Evolutionary conservation across 345 rosid species (phyloP).

Genomic region (Dimocarpus longan): DNA sequence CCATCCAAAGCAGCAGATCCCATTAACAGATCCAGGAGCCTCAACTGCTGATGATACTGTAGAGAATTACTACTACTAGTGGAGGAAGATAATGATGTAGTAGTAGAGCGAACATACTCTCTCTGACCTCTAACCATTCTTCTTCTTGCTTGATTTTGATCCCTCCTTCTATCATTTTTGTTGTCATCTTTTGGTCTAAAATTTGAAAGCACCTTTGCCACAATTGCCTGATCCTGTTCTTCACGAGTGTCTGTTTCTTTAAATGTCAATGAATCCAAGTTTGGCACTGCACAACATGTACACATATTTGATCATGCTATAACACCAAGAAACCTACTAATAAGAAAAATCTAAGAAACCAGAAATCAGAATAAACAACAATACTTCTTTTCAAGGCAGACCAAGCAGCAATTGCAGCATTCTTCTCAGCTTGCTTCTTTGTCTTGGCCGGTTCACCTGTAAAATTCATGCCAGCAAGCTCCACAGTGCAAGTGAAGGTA

Average conservation of each 20-base stretch:
- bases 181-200: constrained; percentile 50
- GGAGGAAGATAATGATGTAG: constrained; percentile 13
- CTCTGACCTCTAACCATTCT: constrained; percentile 36
- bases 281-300: constrained; percentile 45
- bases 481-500: constrained; percentile 58
- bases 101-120: not conserved
- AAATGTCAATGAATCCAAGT: constrained; percentile 37
- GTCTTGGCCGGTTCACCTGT: constrained; percentile 70
- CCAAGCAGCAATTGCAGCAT: constrained; percentile 81
- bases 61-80: constrained; percentile 22
- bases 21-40: constrained; percentile 47
- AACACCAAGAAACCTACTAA: not conserved
- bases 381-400: constrained; percentile 64
- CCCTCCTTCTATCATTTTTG: constrained; percentile 44
- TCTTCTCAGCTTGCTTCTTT: constrained; percentile 82
- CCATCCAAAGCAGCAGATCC: constrained; percentile 34
- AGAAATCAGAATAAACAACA: not conserved
- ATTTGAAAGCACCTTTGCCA: constrained; percentile 57
- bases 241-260: constrained; percentile 41
- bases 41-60: constrained; percentile 43
- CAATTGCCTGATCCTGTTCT: constrained; percentile 55
- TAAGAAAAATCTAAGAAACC: not conserved
- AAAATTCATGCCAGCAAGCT: constrained; percentile 72
- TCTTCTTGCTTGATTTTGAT: constrained; percentile 54
- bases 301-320: not conserved